phyloP scores from a whole-genome alignment of 2,329 filamentous ascomycete genomes.

The Aspergillus sp. region DNA sequence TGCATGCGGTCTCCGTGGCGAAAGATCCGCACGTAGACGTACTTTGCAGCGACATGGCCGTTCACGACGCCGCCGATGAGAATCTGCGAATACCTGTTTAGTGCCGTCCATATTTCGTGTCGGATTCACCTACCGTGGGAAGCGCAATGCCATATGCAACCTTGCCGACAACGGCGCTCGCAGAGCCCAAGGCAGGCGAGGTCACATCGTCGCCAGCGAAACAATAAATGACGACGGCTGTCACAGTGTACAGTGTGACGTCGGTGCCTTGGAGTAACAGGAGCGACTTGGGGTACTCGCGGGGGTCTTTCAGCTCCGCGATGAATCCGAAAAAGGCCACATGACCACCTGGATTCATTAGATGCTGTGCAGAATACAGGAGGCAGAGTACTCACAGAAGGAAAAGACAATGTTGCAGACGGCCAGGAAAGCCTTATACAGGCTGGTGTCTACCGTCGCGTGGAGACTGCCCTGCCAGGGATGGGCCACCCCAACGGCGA shows the following conservation, averaged over 20 bases:
- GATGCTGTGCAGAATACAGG: slow-evolving; percentile 52
- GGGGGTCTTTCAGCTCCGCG: slow-evolving; percentile 59
- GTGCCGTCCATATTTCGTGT: neutral
- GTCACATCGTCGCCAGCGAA: slow-evolving; percentile 60
- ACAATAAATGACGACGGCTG: slow-evolving; percentile 65
- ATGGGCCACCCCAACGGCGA: slow-evolving; percentile 56
- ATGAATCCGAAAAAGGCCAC: slow-evolving; percentile 67
- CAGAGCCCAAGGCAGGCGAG: slow-evolving; percentile 64
- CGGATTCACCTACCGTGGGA: slow-evolving; percentile 49
- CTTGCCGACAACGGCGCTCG: slow-evolving; percentile 54
- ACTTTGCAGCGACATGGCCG: slow-evolving; percentile 63
- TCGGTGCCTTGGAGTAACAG: slow-evolving; percentile 58
- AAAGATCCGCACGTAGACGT: slow-evolving; percentile 63
- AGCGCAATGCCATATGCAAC: slow-evolving; percentile 65
- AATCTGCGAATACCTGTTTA: slow-evolving; percentile 43
- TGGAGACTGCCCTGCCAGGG: slow-evolving; percentile 33
- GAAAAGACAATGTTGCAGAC: slow-evolving; percentile 68
- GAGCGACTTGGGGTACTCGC: slow-evolving; percentile 61
- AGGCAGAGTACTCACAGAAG: slow-evolving; percentile 52
- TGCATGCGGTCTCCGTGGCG: slow-evolving; percentile 54
- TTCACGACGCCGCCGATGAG: slow-evolving; percentile 68
- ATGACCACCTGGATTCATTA: slow-evolving; percentile 52
- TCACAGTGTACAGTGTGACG: slow-evolving; percentile 62
- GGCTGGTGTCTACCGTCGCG: slow-evolving; percentile 38
- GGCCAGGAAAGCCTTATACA: slow-evolving; percentile 57